A percentile compares a stretch with the other conserved stretches of the same genome.
phyloP scores from a whole-genome alignment of 192 early-diverging fungal species.

The Glomus cerebriforme region DNA sequence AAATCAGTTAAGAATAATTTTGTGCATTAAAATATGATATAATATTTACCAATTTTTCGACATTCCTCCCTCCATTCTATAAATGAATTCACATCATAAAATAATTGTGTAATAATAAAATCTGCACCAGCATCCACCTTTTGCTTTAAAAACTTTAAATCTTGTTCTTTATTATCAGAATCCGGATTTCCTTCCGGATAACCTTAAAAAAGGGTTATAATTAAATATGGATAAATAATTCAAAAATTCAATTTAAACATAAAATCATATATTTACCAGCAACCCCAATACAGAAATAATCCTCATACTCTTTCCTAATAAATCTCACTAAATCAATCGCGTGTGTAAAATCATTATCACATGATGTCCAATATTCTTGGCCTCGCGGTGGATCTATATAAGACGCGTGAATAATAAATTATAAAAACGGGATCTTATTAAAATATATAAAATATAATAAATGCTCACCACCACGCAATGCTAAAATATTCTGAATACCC shows the following conservation, averaged over 20 bases:
- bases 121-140: constrained; percentile 95
- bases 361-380: constrained; percentile 73
- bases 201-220: background rate
- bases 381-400: constrained; percentile 75
- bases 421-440: background rate
- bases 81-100: constrained; percentile 84
- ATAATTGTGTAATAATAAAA: constrained; percentile 94
- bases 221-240: background rate
- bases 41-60: constrained; percentile 64
- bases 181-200: constrained; percentile 95
- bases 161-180: constrained; percentile 67
- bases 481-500: constrained; percentile 93
- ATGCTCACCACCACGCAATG: constrained; percentile 78
- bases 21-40: background rate
- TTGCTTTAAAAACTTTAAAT: constrained; percentile 76
- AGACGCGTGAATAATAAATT: background rate
- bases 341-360: constrained; percentile 76
- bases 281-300: constrained; percentile 95
- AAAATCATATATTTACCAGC: constrained; percentile 57
- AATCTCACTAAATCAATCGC: constrained; percentile 89
- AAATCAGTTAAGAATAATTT: background rate
- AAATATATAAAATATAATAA: background rate
- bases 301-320: constrained; percentile 81
- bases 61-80: constrained; percentile 75
- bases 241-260: background rate